Base-by-base conservation (phyloP, 164 flowering plant species). In the Vitis riparia region DNA sequence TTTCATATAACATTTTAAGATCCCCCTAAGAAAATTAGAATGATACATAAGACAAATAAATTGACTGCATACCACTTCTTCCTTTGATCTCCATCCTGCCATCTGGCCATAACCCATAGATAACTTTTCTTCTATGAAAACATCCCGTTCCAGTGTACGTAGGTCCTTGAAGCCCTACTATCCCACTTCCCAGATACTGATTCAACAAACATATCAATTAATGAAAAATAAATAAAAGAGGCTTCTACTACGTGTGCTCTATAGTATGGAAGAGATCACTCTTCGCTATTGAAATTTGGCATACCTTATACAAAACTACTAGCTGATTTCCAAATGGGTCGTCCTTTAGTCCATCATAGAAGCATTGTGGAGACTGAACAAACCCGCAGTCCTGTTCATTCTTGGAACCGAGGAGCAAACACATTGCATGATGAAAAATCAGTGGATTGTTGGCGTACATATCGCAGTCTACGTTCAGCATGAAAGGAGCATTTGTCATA, bases 391-490 rank as follows among this genome's bases (percentile, higher is more conserved):
- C 84, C 14, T 23, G 59, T 59, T 84, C 84, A 0, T 59, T 52
- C 14, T 76, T 59, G 55, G 37, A 47, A 3, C 80, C 88, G 1
- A 89, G 73, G 1, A 86, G 62, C 1, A 83, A 11, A 65, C 91
- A 89, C 88, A 91, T 81, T 13, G 90, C 88, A 6, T 84, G 83
- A 15, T 73, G 77, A 53, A 83, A 65, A 19, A 81, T 60, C 57
- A 77, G 71, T 10, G 96, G 86, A 64, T 89, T 84, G 73, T 89
- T 89, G 2, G 44, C 84, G 48, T 63, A 84, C 93, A 87, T 87
- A 71, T 91, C 93, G 29, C 96, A 91, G 71, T 91, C 93, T 14
- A 89, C 85, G 66, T 91, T 91, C 8, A 91, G 75, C 81, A 86
- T 87, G 73, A 78, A 78, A 0, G 93, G 91, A 0, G 96, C 86